These are phyloP conservation scores for Colletotrichum spaethianum DNA, from an alignment of 2,329 filamentous ascomycete genomes.

Conservation along the genomic window DNA sequence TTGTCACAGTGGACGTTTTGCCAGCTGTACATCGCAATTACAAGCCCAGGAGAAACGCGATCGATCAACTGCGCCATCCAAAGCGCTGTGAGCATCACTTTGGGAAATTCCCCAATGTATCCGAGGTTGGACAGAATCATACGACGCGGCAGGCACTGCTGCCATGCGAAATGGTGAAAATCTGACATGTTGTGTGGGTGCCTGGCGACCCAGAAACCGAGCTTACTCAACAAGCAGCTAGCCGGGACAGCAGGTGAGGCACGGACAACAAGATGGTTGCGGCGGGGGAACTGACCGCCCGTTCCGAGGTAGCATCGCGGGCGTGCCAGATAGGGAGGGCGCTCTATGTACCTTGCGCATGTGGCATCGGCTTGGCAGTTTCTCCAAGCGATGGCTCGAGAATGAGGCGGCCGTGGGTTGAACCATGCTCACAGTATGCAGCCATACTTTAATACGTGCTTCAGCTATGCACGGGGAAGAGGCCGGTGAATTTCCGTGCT, in stretches of 20 bases:
- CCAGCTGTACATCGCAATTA: not conserved
- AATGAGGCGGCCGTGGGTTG: constrained; percentile 32
- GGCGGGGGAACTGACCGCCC: constrained; percentile 30
- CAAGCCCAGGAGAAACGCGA: not conserved
- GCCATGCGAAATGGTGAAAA: constrained; percentile 7
- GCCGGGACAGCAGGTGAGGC: constrained; percentile 14
- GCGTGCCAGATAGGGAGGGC: constrained; percentile 8
- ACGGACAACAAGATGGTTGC: constrained; percentile 22
- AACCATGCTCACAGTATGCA: constrained; percentile 35
- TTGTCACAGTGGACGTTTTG: constrained; percentile 4
- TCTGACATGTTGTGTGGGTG: constrained; percentile 2
- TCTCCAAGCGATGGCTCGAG: constrained; percentile 16
- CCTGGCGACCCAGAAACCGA: constrained; percentile 23
- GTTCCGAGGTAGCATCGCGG: constrained; percentile 35
- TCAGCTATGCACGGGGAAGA: constrained; percentile 39
- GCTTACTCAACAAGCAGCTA: constrained; percentile 35
- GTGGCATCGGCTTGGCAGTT: constrained; percentile 18
- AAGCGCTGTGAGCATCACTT: not conserved
- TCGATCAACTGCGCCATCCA: not conserved
- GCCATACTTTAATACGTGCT: constrained; percentile 40
- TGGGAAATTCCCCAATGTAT: not conserved
- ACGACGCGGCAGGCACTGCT: constrained; percentile 34
- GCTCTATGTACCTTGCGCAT: constrained; percentile 27
- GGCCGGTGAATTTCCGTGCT: constrained; percentile 33
- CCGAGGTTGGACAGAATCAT: constrained; percentile 22